Percentiles rank a stretch among this genome's conserved stretches.
These are phyloP conservation scores for Penicillium sp. DNA, from an alignment of 2,329 filamentous ascomycete genomes.

Conservation along the genomic window DNA sequence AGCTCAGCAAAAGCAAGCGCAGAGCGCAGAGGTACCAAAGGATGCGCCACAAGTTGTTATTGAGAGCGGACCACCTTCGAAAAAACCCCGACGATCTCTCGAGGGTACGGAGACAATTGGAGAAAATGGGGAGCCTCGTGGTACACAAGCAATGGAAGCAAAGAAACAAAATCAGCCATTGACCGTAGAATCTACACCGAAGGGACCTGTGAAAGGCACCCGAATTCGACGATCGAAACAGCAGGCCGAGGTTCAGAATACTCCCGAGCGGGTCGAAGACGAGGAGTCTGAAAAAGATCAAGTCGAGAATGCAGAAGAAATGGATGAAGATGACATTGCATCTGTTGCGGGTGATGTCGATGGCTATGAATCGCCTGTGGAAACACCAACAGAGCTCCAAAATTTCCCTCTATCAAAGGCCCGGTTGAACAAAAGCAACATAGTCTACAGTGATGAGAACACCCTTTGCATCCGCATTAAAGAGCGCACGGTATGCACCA, in stretches of 20 bases:
- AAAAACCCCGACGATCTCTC: conserved; percentile 33
- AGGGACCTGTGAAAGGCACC: conserved; percentile 7
- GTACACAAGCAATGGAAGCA: conserved; percentile 21
- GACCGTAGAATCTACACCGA: conserved; percentile 13
- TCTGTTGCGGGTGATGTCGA: conserved; percentile 29
- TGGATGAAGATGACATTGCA: conserved; percentile 24
- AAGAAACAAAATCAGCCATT: conserved; percentile 19
- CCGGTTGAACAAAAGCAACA: conserved; percentile 36
- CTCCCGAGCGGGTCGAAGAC: neutral
- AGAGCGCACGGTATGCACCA: conserved; percentile 38
- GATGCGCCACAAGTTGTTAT: conserved; percentile 19
- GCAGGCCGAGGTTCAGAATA: neutral
- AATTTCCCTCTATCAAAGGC: conserved; percentile 44
- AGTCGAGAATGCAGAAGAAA: conserved; percentile 20
- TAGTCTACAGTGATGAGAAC: conserved; percentile 40
- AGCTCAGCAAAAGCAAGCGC: conserved; percentile 39
- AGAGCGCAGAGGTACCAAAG: conserved; percentile 21
- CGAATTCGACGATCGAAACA: conserved; percentile 5
- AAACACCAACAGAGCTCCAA: conserved; percentile 32
- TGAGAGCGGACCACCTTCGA: conserved; percentile 35
- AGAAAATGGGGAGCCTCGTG: conserved; percentile 13
- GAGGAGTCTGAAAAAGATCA: conserved; percentile 20
- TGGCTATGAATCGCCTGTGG: conserved; percentile 34
- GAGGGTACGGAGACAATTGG: conserved; percentile 19
- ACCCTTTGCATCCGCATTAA: conserved; percentile 42